Evolutionary conservation across 192 early-diverging fungal genomes (phyloP).

Genomic region (Coemansia sp.): DNA sequence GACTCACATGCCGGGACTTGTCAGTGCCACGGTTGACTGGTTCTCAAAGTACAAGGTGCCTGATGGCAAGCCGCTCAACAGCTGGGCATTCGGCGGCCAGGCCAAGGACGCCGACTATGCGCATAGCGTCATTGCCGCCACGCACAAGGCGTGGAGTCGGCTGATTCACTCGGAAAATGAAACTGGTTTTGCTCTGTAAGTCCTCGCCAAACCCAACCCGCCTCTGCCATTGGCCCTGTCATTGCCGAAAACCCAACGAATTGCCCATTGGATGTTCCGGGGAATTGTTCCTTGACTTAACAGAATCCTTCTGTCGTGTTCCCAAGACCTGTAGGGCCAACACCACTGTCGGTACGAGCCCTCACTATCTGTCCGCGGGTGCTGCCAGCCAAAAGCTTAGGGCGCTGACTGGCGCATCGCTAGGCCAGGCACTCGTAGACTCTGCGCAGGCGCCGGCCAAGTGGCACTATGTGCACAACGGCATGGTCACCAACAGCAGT

Average conservation of each 20-base stretch:
- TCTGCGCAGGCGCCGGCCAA: background rate
- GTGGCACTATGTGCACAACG: conserved; percentile 29
- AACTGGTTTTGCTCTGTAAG: conserved; percentile 34
- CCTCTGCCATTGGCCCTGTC: conserved; percentile 1
- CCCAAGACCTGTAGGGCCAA: conserved; percentile 29
- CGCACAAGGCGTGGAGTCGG: conserved; percentile 88
- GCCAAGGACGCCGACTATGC: conserved; percentile 91
- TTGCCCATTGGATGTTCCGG: background rate
- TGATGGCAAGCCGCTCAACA: conserved; percentile 99
- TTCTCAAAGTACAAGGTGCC: conserved; percentile 99
- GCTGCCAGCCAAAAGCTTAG: conserved; percentile 21
- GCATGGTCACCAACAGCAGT: background rate
- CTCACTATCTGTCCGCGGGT: conserved; percentile 12
- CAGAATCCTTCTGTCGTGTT: background rate
- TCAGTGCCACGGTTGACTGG: conserved; percentile 98
- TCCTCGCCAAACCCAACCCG: background rate
- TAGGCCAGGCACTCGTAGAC: conserved; percentile 1
- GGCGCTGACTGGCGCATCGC: conserved; percentile 9
- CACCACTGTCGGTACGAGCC: conserved; percentile 26
- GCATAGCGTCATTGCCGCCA: conserved; percentile 77
- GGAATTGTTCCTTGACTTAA: background rate
- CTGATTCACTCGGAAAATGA: conserved; percentile 57
- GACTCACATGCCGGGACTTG: conserved; percentile 89
- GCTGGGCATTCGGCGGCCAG: conserved; percentile 93
- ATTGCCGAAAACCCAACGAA: conserved; percentile 8